These are phyloP conservation scores for Candolleomyces eurysporus DNA, from an alignment of 768 basidiomycete species.

Conservation along the genomic window DNA sequence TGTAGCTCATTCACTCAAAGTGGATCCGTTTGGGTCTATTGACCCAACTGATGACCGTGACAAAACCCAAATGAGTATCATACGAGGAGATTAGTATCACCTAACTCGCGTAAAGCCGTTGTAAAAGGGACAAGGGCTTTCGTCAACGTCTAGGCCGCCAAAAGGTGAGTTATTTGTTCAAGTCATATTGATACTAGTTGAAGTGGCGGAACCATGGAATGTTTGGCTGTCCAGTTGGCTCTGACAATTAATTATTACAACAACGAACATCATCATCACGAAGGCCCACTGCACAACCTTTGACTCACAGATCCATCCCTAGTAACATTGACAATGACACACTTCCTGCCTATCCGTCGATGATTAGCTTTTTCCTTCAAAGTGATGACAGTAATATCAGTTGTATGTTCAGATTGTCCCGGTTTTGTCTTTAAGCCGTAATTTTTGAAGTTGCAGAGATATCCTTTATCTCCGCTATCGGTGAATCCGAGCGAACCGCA, in stretches of 20 bases:
- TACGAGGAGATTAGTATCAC: not conserved
- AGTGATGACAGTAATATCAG: not conserved
- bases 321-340: not conserved
- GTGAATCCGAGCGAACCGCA: too few relatives aligned
- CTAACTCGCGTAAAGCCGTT: not conserved
- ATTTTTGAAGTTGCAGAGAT: too few relatives aligned
- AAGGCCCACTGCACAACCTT: not conserved
- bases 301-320: not conserved
- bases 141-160: not conserved
- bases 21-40: not conserved
- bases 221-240: not conserved
- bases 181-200: too few relatives aligned
- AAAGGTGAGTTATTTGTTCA: not conserved
- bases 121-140: too few relatives aligned
- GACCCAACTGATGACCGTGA: too few relatives aligned
- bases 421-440: too few relatives aligned
- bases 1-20: constrained; percentile 4
- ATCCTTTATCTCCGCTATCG: too few relatives aligned
- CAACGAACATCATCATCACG: not conserved
- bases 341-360: not conserved
- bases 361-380: not conserved
- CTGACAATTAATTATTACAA: too few relatives aligned
- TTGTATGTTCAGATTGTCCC: too few relatives aligned
- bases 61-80: not conserved
- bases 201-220: not conserved